Evolutionary conservation across 108 stramenopile species (phyloP).

Genomic region (Schizochytrium sp.): DNA sequence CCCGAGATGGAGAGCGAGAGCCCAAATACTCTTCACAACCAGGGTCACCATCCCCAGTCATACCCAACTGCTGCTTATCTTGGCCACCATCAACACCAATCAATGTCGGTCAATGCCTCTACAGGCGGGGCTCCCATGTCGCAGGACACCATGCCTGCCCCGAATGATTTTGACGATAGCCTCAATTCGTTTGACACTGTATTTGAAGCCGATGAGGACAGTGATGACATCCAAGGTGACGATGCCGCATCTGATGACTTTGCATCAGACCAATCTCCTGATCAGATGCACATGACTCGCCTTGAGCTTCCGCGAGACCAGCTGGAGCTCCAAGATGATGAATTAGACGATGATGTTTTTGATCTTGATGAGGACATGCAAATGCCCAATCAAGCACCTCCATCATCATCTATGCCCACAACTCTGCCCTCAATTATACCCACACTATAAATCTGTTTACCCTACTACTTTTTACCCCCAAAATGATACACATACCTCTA

Average conservation of each 20-base stretch:
- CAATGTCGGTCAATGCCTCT: background rate
- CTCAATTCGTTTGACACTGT: slow-evolving; percentile 7
- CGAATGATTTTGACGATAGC: background rate
- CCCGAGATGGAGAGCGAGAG: background rate
- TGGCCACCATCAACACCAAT: background rate
- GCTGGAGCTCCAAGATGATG: background rate
- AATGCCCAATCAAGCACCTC: background rate
- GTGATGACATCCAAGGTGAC: slow-evolving; percentile 1
- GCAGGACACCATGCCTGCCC: background rate
- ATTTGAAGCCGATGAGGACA: slow-evolving; percentile 37
- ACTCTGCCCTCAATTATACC: slow-evolving; percentile 3
- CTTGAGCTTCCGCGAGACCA: slow-evolving; percentile 11
- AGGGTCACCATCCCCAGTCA: background rate
- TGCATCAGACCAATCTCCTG: slow-evolving; percentile 3
- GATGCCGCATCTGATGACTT: background rate
- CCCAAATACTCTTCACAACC: background rate
- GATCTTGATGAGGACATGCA: background rate
- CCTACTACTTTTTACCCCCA: too few relatives aligned
- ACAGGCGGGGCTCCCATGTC: too few relatives aligned
- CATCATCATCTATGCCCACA: slow-evolving; percentile 16
- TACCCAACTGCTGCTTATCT: background rate
- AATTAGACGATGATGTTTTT: background rate
- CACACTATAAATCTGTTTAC: background rate
- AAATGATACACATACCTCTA: too few relatives aligned
- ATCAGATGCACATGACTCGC: slow-evolving; percentile 17